A percentile compares a stretch with the other conserved stretches of the same genome.
Conservation (phyloP, 805 yeast genomes). For the Wickerhamomyces strasburgensis region DNA sequence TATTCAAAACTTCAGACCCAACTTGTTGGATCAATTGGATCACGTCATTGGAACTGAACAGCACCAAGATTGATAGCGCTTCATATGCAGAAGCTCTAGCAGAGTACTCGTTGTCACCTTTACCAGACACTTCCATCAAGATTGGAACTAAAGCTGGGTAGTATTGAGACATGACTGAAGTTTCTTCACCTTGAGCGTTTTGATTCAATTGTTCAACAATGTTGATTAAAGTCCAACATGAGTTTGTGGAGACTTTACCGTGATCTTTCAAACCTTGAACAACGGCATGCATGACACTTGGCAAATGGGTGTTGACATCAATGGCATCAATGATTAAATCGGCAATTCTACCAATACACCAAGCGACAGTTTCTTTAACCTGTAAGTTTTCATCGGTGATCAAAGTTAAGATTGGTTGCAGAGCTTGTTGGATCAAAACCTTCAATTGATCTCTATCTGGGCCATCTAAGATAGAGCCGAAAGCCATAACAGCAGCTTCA, state of each 20-base stretch:
- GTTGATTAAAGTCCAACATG: slow-evolving; percentile 96
- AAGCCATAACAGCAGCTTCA: slow-evolving; percentile 99
- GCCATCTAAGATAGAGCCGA: slow-evolving; percentile 94
- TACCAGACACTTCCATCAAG: slow-evolving; percentile 62
- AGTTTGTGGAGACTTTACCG: slow-evolving; percentile 91
- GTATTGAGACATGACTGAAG: slow-evolving; percentile 69
- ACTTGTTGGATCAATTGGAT: slow-evolving; percentile 64
- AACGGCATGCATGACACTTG: slow-evolving; percentile 68
- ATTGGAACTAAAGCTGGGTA: slow-evolving; percentile 66
- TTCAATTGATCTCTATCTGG: slow-evolving; percentile 73
- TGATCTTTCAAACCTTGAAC: slow-evolving; percentile 81
- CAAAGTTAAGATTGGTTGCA: slow-evolving; percentile 68
- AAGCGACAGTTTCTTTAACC: slow-evolving; percentile 94
- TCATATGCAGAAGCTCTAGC: slow-evolving; percentile 96
- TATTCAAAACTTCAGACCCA: slow-evolving; percentile 66
- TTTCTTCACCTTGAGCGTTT: slow-evolving; percentile 36
- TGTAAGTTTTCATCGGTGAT: slow-evolving; percentile 74
- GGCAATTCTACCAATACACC: slow-evolving; percentile 97
- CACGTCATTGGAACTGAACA: slow-evolving; percentile 66
- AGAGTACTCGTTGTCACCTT: slow-evolving; percentile 76
- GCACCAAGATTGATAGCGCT: slow-evolving; percentile 78
- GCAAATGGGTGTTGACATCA: slow-evolving; percentile 58
- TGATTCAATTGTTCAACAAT: slow-evolving; percentile 75
- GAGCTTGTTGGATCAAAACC: slow-evolving; percentile 71
- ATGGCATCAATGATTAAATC: slow-evolving; percentile 79